Evolutionary conservation across 495 filamentous ascomycete species (phyloP), one percentile per base, ranked within the genome.

Genomic region (Opeltia flavorubescens): DNA sequence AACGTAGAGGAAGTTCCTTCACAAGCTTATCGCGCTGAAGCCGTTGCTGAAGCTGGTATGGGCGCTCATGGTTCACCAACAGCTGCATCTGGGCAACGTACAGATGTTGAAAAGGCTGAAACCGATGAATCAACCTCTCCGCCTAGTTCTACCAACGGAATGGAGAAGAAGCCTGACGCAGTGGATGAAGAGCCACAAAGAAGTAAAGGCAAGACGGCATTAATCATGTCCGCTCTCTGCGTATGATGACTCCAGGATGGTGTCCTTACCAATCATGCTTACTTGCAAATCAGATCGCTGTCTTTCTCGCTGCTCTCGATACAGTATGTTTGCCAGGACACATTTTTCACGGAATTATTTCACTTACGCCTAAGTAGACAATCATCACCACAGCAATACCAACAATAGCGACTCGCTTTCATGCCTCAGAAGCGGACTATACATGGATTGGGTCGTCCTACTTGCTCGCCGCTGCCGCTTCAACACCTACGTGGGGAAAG

Each of bases 401-500:
- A 3, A 78, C 75, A 2, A 86, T 86, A 46, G 73, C 80, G 0
- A 61, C 68, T 3, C 62, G 76, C 36, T 84, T 84, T 54, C 51
- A 72, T 35, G 74, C 75, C 39, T 69, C 68, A 1, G 73, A 74
- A 41, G 71, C 76, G 43, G 80, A 78, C 5, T 88, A 84, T 56
- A 83, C 80, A 38, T 88, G 83, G 83, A 83, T 88, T 55, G 81
- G 80, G 1, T 77, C 75, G 17, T 77, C 78, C 8, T 85, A 81
- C 55, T 66, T 82, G 17, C 72, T 91, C 6, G 80, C 78, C 15
- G 80, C 76, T 58, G 70, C 80, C 1, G 76, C 84, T 3, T 74
- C 75, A 24, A 77, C 78, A 20, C 83, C 84, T 0, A 66, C 78
- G 45, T 89, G 85, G 84, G 85, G 83, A n/a, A 87, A 87, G 58